Conservation (phyloP, 108 stramenopile genomes). For the Parmales sp. region DNA sequence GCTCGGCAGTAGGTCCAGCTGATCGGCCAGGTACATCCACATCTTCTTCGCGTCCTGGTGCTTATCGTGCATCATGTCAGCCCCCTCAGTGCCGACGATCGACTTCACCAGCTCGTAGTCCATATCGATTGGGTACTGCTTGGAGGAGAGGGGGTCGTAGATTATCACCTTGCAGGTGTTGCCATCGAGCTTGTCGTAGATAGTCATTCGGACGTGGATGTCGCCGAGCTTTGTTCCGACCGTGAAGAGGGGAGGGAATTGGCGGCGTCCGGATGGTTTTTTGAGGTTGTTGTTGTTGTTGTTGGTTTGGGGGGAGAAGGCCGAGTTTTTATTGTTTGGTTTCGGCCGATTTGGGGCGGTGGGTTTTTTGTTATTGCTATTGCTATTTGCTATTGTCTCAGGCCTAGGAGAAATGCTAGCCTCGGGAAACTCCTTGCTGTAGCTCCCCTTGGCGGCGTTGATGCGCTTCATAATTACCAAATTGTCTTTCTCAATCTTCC, state of each 20-base stretch:
- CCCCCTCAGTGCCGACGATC: background rate
- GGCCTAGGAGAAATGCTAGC: background rate
- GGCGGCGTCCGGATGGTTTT: background rate
- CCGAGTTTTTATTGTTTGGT: no score
- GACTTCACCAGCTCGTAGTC: background rate
- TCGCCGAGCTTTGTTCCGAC: background rate
- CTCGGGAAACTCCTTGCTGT: background rate
- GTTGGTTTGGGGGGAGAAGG: background rate
- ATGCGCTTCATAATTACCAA: background rate
- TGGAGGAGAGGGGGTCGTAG: background rate
- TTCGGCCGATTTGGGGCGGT: background rate
- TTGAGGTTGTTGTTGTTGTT: background rate
- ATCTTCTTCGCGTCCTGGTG: background rate
- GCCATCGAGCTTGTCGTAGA: background rate
- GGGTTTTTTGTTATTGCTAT: background rate
- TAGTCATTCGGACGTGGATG: background rate
- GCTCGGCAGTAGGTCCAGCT: background rate
- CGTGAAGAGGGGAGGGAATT: background rate
- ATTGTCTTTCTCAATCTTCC: background rate
- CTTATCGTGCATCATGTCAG: background rate
- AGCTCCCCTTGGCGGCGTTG: background rate
- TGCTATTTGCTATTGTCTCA: background rate
- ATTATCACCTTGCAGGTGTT: background rate
- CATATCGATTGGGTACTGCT: slow-evolving; percentile 2
- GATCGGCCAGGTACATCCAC: background rate